phyloP scores from a whole-genome alignment of 2,329 filamentous ascomycete species.

The Pestalotiopsis fici region DNA sequence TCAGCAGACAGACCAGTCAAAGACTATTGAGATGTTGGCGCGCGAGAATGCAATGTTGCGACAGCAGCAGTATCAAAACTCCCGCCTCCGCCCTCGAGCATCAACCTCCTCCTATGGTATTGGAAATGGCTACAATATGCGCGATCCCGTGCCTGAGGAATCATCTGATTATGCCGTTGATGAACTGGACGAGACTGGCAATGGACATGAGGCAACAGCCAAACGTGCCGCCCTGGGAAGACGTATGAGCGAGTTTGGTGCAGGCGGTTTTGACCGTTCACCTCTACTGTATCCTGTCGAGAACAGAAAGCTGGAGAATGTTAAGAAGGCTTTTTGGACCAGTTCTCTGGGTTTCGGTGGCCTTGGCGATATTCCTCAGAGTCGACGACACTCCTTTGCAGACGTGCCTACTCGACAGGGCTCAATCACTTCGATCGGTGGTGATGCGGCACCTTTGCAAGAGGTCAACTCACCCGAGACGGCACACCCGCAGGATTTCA shows the following conservation, averaged over 20 bases:
- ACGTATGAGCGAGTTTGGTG: conserved; percentile 60
- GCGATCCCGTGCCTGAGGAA: conserved; percentile 62
- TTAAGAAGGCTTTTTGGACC: conserved; percentile 72
- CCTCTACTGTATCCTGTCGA: conserved; percentile 54
- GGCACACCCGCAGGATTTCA: conserved; percentile 43
- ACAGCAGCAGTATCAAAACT: conserved; percentile 51
- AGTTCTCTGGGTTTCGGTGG: conserved; percentile 68
- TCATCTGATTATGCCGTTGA: conserved; percentile 74
- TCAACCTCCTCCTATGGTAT: conserved; percentile 55
- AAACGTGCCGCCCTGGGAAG: conserved; percentile 47
- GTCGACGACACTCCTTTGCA: conserved; percentile 79
- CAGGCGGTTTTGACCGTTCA: conserved; percentile 40
- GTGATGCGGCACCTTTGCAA: conserved; percentile 47
- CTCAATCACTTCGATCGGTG: conserved; percentile 60
- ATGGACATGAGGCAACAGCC: conserved; percentile 47
- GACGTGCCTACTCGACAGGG: conserved; percentile 66
- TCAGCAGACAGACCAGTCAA: conserved; percentile 58
- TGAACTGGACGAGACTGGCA: conserved; percentile 65
- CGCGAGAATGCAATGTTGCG: conserved; percentile 65
- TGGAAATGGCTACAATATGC: conserved; percentile 60
- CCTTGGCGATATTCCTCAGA: conserved; percentile 66
- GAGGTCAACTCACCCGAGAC: conserved; percentile 47
- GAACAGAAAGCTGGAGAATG: conserved; percentile 63
- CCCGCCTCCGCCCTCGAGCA: conserved; percentile 57
- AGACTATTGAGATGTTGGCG: conserved; percentile 63